Conservation (phyloP, 441 rosid genomes). For the Macaranga tanarius region DNA sequence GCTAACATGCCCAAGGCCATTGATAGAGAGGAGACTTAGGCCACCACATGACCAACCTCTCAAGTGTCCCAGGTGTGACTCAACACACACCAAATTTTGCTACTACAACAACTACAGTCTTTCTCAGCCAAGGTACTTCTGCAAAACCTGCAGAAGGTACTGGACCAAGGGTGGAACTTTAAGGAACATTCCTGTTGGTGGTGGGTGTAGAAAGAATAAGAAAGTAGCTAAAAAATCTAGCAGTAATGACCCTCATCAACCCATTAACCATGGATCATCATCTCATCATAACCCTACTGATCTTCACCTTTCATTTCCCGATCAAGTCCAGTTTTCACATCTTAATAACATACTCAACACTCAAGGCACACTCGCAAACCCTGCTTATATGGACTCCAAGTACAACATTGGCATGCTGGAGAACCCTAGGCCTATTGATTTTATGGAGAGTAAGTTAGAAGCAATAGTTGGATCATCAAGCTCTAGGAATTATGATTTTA, state of each 20-base stretch:
- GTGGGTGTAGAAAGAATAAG: conserved; percentile 91
- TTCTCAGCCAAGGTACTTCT: conserved; percentile 93
- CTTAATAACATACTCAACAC: conserved; percentile 42
- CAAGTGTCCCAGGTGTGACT: conserved; percentile 90
- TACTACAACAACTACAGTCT: conserved; percentile 98
- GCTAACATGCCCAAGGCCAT: conserved; percentile 70
- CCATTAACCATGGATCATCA: conserved; percentile 26
- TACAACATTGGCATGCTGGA: conserved; percentile 45
- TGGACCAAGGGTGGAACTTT: conserved; percentile 97
- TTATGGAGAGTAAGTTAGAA: conserved; percentile 69
- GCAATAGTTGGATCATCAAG: conserved; percentile 42
- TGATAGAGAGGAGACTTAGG: conserved; percentile 77
- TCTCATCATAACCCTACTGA: conserved; percentile 53
- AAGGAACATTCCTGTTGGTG: conserved; percentile 92
- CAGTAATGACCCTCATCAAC: conserved; percentile 23
- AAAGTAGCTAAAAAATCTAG: conserved; percentile 50
- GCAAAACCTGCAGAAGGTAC: conserved; percentile 95
- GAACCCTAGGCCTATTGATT: conserved; percentile 62
- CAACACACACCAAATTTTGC: conserved; percentile 87
- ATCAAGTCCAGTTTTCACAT: conserved; percentile 53
- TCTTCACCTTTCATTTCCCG: conserved; percentile 61
- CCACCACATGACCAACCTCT: conserved; percentile 83
- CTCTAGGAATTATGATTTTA: conserved; percentile 57
- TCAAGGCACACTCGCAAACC: conserved; percentile 38
- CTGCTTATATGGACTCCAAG: conserved; percentile 51